These are phyloP conservation scores for Aegilops bicornis DNA, from an alignment of 176 grass and related monocot species.

Conservation along the genomic window DNA sequence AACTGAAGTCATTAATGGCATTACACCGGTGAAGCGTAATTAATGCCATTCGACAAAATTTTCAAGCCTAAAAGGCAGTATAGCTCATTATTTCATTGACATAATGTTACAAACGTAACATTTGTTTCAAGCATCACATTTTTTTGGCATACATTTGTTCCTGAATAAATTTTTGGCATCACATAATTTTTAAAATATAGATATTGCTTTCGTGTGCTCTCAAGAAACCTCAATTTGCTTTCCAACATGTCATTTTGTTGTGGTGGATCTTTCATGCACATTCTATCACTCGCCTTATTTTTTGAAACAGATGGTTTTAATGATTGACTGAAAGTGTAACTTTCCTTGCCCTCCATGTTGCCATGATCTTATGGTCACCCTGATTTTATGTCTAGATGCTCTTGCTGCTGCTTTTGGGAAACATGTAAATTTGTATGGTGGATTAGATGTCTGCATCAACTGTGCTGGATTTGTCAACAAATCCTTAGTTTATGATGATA, in stretches of 20 bases:
- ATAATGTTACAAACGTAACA: neutral
- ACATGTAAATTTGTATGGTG: slow-evolving; percentile 68
- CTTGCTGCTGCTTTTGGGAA: slow-evolving; percentile 76
- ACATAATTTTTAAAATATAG: too few relatives aligned
- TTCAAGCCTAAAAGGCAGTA: neutral
- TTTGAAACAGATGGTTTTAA: neutral
- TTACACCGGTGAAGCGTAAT: neutral
- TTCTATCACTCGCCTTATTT: too few relatives aligned
- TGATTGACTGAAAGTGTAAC: neutral
- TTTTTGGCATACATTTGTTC: neutral
- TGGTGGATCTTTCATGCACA: neutral
- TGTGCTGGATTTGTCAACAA: slow-evolving; percentile 62
- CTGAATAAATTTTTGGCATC: neutral
- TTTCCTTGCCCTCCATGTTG: neutral
- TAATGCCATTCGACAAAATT: neutral
- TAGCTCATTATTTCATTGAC: too few relatives aligned
- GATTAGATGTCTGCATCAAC: slow-evolving; percentile 88
- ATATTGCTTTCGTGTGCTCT: neutral
- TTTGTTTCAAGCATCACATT: neutral
- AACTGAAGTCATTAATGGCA: neutral
- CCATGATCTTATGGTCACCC: slow-evolving; percentile 25
- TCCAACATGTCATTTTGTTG: neutral
- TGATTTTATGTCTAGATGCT: slow-evolving; percentile 56
- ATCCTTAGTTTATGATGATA: slow-evolving; percentile 63
- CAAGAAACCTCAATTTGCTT: neutral